phyloP scores from a whole-genome alignment of 2,329 filamentous ascomycete genomes.

The Botryotinia convoluta region DNA sequence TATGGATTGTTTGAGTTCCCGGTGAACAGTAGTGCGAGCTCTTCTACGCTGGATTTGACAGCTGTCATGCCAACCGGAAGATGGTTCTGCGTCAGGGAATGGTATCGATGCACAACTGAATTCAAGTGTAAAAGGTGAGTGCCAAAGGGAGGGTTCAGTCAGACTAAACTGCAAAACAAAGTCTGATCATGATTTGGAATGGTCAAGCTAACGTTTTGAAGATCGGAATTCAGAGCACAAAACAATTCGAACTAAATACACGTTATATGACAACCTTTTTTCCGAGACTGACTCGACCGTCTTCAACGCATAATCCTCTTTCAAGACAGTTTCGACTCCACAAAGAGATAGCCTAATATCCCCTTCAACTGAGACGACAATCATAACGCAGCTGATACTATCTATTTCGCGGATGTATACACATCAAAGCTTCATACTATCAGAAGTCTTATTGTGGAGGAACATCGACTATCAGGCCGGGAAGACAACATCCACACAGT shows the following conservation, averaged over 20 bases:
- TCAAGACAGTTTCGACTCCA: not conserved
- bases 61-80: not conserved
- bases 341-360: not conserved
- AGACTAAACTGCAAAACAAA: not conserved
- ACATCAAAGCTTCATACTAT: not conserved
- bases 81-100: not conserved
- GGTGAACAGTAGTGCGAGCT: not conserved
- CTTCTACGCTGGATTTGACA: not conserved
- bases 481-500: not conserved
- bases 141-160: not conserved
- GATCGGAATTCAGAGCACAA: not conserved
- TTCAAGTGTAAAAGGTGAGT: not conserved
- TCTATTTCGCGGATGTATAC: not conserved
- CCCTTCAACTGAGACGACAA: not conserved
- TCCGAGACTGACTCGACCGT: not conserved
- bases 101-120: not conserved
- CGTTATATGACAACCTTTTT: not conserved
- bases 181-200: not conserved
- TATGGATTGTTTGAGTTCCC: not conserved
- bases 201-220: not conserved
- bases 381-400: not conserved
- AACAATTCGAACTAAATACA: not conserved
- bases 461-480: no score
- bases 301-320: not conserved
- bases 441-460: not conserved